A percentile compares a stretch with the other conserved stretches of the same genome.
Evolutionary conservation across 83 land plant species (phyloP).

Genomic region (Diphasiastrum complanatum): DNA sequence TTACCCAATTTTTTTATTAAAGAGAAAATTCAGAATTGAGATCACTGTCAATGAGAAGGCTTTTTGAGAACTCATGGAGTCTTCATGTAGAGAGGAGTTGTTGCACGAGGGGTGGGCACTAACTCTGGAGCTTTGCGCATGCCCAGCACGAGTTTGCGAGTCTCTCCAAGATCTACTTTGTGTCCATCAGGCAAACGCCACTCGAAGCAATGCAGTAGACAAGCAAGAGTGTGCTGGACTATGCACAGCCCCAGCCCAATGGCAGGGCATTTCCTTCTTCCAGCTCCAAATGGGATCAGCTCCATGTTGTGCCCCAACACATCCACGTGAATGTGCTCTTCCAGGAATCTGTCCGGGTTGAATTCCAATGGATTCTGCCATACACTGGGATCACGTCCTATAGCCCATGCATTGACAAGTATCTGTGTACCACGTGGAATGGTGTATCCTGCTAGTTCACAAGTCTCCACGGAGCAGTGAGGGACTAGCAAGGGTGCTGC

Average conservation of each 20-base stretch:
- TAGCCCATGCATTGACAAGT: constrained; percentile 29
- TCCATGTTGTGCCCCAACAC: constrained; percentile 30
- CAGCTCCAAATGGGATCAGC: constrained; percentile 43
- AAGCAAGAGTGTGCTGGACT: constrained; percentile 29
- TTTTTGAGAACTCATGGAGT: too few species aligned
- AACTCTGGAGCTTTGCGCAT: too few species aligned
- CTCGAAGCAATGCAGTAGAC: constrained; percentile 42
- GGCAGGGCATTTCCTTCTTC: constrained; percentile 45
- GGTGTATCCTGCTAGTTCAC: constrained; percentile 4
- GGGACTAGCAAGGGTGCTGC: constrained; percentile 23
- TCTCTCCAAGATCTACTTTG: too few species aligned
- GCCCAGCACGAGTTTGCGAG: too few species aligned
- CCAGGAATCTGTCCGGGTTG: constrained; percentile 31
- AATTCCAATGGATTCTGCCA: constrained; percentile 26
- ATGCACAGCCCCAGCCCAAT: constrained; percentile 33
- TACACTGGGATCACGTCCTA: constrained; percentile 19
- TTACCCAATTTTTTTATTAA: too few species aligned
- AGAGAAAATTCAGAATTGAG: too few species aligned
- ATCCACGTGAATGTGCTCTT: constrained; percentile 8
- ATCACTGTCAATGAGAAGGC: too few species aligned
- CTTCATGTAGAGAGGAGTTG: too few species aligned
- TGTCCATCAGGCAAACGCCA: too few species aligned
- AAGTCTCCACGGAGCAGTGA: constrained; percentile 1
- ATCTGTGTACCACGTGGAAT: constrained; percentile 22
- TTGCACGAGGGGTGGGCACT: too few species aligned